Evolutionary conservation across 129 eudicot species (phyloP).

Genomic region (Rutidosis leptorrhynchoides): DNA sequence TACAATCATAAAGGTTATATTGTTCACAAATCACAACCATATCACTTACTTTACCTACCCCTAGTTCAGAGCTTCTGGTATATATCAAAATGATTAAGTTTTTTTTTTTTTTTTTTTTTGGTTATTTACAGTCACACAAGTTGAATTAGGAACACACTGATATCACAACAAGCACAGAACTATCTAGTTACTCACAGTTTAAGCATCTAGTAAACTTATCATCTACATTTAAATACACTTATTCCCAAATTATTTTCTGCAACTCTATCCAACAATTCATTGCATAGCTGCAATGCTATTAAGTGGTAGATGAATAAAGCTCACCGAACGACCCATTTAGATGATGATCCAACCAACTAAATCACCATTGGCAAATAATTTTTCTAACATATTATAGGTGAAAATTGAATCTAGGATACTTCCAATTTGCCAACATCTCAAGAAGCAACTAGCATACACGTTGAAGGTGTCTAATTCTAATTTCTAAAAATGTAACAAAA

Average conservation of each 20-base stretch:
- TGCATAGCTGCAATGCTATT: no score
- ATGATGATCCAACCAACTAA: no score
- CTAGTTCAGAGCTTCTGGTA: background rate
- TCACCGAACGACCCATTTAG: no score
- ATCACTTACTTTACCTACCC: background rate
- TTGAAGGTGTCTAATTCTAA: background rate
- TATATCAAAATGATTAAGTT: background rate
- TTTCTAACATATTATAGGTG: no score
- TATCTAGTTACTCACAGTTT: background rate
- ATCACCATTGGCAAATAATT: no score
- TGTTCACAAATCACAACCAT: background rate
- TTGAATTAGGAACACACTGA: background rate
- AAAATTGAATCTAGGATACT: no score
- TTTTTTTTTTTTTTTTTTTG: no score
- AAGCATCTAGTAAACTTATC: background rate
- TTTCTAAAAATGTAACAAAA: background rate
- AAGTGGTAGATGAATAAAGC: no score
- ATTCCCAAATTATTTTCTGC: background rate
- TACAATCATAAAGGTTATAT: constrained; percentile 12
- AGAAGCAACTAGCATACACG: no score
- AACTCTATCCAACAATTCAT: no score
- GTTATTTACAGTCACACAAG: background rate
- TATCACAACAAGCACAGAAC: background rate
- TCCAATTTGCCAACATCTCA: no score
- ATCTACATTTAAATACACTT: background rate